Evolutionary conservation across 352 stramenopile genomes (phyloP), one percentile per base, ranked within the genome.

Genomic region (Achlya hypogyna): DNA sequence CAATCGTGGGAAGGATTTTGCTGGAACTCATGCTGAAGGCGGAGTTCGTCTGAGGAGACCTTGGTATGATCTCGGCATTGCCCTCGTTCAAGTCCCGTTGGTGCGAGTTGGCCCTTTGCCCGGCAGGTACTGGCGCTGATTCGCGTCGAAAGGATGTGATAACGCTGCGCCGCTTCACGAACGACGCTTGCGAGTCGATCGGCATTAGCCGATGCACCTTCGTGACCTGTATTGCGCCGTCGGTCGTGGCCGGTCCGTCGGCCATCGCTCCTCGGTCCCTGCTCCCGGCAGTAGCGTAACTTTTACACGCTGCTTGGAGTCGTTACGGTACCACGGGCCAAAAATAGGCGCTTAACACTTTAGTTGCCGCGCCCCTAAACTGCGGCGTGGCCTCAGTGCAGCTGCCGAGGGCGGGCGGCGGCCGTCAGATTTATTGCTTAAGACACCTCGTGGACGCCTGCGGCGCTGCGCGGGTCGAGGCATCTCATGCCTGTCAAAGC

Each of bases 121-220:
- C 31, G 25, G 10, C 25, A 1, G 49, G 31, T 20, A 20, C 22
- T 22, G 31, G 6, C 49, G 25, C 49, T 16, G 49, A 56, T 20
- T 56, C 49, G 25, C 49, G 49, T 20, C 49, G 60, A 34, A 67
- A 67, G 4, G 60, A 58, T 27, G 60, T 67, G 43, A 67, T 52
- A 23, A 67, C 60, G 32, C 42, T 67, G n/a, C 42, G 29, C 1
- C 43, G 25, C 49, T 56, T 56, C 10, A 56, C 25, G 12, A 16
- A 38, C 49, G 49, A 31, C 31, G 49, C 16, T n/a, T 38, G 25
- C 49, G 31, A 27, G 25, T 56, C 49, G 12, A 56, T 12, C 25
- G 49, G 25, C 49, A 16, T 56, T 1, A 45, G 38, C 38, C 38
- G 38, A n/a, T 38, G 49, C n/a, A 56, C 31, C 49, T 35, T 56